Evolutionary conservation across 345 rosid species (phyloP).

Genomic region (Eucalyptus sp.): DNA sequence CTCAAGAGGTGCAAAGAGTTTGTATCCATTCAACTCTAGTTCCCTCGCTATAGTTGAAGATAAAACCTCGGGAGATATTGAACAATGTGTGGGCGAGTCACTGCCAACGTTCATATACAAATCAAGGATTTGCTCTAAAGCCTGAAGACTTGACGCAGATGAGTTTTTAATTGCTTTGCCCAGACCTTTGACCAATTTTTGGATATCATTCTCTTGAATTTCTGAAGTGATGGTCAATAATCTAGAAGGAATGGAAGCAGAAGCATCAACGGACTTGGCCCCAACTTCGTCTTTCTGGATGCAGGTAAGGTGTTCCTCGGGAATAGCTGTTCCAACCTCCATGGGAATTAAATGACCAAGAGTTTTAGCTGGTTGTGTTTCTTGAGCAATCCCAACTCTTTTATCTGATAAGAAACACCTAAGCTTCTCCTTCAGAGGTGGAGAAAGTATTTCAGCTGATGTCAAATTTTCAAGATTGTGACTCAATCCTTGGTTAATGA

Average conservation of each 20-base stretch:
- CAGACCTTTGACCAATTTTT: constrained; percentile 11
- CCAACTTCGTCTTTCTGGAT: not conserved
- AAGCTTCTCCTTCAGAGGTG: constrained; percentile 43
- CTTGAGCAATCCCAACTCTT: constrained; percentile 9
- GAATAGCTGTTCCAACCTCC: not conserved
- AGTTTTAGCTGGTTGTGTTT: constrained; percentile 1
- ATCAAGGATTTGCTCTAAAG: constrained; percentile 23
- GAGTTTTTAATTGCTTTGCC: constrained; percentile 15
- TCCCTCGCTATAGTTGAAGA: constrained; percentile 11
- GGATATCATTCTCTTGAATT: constrained; percentile 1
- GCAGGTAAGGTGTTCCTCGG: not conserved
- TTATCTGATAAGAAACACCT: constrained; percentile 15
- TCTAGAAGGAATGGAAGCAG: not conserved
- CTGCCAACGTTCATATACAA: constrained; percentile 4
- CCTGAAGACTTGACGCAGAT: constrained; percentile 2
- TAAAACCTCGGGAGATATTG: constrained; percentile 7
- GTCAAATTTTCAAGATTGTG: constrained; percentile 35
- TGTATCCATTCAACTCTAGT: constrained; percentile 19
- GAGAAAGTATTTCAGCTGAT: constrained; percentile 24
- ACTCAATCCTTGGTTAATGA: constrained; percentile 57
- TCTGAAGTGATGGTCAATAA: not conserved
- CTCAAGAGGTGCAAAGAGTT: constrained; percentile 20
- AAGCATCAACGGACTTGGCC: not conserved
- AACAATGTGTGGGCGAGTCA: not conserved
- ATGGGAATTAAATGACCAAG: not conserved